Evolutionary conservation across 1,284 basidiomycete genomes (phyloP), one percentile per base, ranked within the genome.

Genomic region (Inonotus obliquus): DNA sequence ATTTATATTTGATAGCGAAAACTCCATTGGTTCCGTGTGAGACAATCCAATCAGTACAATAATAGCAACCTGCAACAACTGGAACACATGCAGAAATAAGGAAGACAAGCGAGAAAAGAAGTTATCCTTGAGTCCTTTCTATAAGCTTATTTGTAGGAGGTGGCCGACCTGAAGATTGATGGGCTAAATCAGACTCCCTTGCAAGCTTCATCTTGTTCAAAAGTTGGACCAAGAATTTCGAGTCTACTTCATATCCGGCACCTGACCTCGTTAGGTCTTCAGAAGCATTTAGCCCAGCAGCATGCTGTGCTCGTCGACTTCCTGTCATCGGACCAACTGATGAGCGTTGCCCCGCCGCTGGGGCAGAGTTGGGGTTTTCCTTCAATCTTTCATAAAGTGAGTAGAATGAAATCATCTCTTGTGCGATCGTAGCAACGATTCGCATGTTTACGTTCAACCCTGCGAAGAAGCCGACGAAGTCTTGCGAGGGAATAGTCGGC

Each of bases 361-460:
- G 5, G 21, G 37, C 45, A 7, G 62, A 57, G 37, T 63, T 63
- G 9, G 69, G 73, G 57, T 87, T 85, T 65, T 91, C 87, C 62
- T 81, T 83, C 71, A 95, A 92, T 11, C 83, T 77, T 59, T 91
- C 88, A 92, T 94, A 96, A 0, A 95, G 79, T 5, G 88, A 83
- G 71, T 97, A 98, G n/a, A 94, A 74, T 2, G 88, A 83, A 57
- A 98, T 81, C 67, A 98, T 93, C 73, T 97, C 92, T 72, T 98
- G 95, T 0, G 91, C 85, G 64, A 96, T 88, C 21, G 91, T 89
- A n/a, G 92, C 84, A 23, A 99, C 76, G 52, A 91, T 79, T 0
- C 89, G 82, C 66, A 96, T 80, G 53, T 89, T 93, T 44, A 98
- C 86, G 72, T 96, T 92, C 37, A 98, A 81, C 7, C 83, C 85